Evolutionary conservation across 129 eudicot species (phyloP).

Genomic region (Pseudognaphalium luteoalbum): DNA sequence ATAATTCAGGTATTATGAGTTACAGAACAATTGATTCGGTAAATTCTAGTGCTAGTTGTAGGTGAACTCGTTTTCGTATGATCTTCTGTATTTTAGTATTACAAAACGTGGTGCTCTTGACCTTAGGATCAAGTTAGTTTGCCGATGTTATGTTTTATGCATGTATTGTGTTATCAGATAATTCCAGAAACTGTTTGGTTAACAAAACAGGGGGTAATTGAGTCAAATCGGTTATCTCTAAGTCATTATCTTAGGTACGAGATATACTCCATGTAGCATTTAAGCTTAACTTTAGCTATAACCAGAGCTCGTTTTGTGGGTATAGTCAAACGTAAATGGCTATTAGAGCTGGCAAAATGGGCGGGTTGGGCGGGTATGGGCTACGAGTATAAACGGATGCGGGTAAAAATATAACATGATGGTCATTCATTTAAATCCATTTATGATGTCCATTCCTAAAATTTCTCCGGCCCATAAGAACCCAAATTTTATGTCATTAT

Average conservation of each 20-base stretch:
- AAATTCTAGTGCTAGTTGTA: neutral
- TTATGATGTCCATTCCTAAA: no score
- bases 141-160: constrained; percentile 70
- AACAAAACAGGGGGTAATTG: neutral
- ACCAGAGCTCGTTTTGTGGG: no score
- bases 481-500: no score
- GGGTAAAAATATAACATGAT: no score
- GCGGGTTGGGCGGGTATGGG: no score
- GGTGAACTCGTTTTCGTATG: neutral
- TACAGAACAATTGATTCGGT: neutral
- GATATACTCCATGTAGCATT: neutral
- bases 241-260: neutral
- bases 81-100: neutral
- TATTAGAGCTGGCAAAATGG: no score
- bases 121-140: constrained; percentile 76
- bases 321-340: no score
- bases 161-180: neutral
- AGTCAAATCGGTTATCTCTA: neutral
- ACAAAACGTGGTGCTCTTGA: neutral
- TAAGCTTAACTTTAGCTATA: neutral
- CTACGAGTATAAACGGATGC: no score
- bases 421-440: no score
- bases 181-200: constrained; percentile 25
- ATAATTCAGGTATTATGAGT: constrained; percentile 76
- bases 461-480: no score